Evolutionary conservation across 805 yeast species (phyloP), one percentile per base, ranked within the genome.

Genomic region (Isabelozyma heimii): DNA sequence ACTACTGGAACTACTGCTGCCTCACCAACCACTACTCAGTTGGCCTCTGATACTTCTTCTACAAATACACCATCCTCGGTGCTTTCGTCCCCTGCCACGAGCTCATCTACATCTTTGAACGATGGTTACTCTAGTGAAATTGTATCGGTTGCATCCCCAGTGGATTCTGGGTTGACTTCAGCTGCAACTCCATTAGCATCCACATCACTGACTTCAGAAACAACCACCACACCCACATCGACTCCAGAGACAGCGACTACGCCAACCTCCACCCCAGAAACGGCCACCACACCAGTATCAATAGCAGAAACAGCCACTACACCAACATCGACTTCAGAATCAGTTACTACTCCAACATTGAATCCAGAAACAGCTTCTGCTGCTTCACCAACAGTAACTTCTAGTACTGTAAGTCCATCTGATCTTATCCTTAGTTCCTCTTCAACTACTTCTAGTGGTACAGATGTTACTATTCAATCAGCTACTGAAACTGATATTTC

Each of bases 221-320:
- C 9, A n/a, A 14, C 46, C 6, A 9, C 24, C 16, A 27, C 17
- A 9, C 15, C 14, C n/a, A 7, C 41, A n/a, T 8, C 15, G 9
- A 13, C 44, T 9, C 17, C 43, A 26, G 33, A 49, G 41, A 30
- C 52, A 33, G 50, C 24, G 15, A 26, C 40, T 5, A 17, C 48
- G 20, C 26, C 43, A 30, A 15, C 47, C 7, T 15, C 40, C 16
- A 26, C 30, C 5, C 16, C 20, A 30, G 8, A 41, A 12, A 16
- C 47, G 37, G 30, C 8, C 24, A 2, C 1, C 24, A 20, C 24
- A 20, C 24, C 4, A 12, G 24, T 44, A 30, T 12, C 37, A 8
- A 37, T 33, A 12, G 24, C 37, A 17, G 28, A 40, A 20, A 2
- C 41, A 14, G 41, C 7, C 5, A 13, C 45, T 6, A 28, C 45